Percentiles rank a stretch among this genome's conserved stretches.
Evolutionary conservation across 306 rosid species (phyloP).

Genomic region (Quercus ilex): DNA sequence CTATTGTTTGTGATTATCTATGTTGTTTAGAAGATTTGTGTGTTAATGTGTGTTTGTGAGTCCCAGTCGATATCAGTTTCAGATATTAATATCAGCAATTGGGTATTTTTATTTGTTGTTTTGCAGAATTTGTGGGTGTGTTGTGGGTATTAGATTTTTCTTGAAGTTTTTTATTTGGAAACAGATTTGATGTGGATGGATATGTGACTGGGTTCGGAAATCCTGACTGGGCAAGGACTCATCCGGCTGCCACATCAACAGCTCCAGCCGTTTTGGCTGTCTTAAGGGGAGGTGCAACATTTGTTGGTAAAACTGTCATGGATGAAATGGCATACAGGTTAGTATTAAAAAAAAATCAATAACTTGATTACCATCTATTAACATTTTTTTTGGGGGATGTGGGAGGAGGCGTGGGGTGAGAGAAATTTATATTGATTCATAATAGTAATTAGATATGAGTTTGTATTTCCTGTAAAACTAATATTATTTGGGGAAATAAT

Average conservation of each 20-base stretch:
- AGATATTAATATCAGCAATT: conserved; percentile 1
- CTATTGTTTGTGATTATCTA: neutral
- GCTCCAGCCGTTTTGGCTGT: conserved; percentile 65
- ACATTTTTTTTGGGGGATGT: neutral
- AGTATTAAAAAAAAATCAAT: neutral
- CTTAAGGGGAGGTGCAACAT: conserved; percentile 75
- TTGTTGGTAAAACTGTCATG: conserved; percentile 82
- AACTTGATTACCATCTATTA: neutral
- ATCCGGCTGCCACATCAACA: conserved; percentile 62
- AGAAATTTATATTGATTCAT: neutral
- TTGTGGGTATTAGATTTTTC: neutral
- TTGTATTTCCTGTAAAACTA: neutral
- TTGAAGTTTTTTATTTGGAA: neutral
- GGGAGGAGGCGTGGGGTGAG: too few relatives aligned
- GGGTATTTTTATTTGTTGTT: neutral
- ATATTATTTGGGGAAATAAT: neutral
- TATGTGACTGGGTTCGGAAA: conserved; percentile 77
- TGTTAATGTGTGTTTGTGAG: too few relatives aligned
- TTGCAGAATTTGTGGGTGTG: neutral
- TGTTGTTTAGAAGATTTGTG: neutral
- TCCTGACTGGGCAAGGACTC: conserved; percentile 96
- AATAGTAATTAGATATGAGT: neutral
- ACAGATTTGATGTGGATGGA: conserved; percentile 84
- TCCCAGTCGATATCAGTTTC: too few relatives aligned
- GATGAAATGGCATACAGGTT: conserved; percentile 98